A percentile compares a stretch with the other conserved stretches of the same genome.
Conservation (phyloP, 106 monocot species). For the Dendrobium officinale region DNA sequence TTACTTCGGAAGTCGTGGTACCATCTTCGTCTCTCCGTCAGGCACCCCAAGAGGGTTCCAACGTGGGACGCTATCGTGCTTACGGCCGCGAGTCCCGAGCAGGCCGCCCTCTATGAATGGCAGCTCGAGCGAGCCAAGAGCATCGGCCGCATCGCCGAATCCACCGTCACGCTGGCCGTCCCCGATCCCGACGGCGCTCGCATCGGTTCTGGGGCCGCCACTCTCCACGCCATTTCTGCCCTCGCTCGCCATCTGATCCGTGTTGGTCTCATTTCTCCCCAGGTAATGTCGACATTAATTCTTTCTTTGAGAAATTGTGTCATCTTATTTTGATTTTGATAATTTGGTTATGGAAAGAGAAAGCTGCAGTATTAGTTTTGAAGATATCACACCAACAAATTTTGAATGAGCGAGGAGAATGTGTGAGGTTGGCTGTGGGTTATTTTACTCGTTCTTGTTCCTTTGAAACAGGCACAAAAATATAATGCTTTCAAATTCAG, state of each 20-base stretch:
- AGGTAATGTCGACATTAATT: neutral
- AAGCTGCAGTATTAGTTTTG: too few species aligned
- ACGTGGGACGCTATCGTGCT: constrained; percentile 97
- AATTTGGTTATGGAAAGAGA: too few species aligned
- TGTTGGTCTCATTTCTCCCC: constrained; percentile 9
- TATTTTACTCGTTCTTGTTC: too few species aligned
- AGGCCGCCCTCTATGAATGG: constrained; percentile 86
- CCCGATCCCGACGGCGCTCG: constrained; percentile 89
- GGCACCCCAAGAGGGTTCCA: constrained; percentile 55
- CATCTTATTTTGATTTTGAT: too few species aligned
- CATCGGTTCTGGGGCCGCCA: constrained; percentile 97
- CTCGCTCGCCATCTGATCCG: constrained; percentile 48
- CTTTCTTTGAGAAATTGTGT: too few species aligned
- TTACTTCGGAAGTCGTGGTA: constrained; percentile 80
- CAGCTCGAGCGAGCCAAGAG: constrained; percentile 83
- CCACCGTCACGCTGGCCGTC: constrained; percentile 75
- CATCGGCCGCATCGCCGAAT: constrained; percentile 64
- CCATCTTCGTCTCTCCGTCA: constrained; percentile 82
- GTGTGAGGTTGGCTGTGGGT: too few species aligned
- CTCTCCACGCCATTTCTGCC: constrained; percentile 59
- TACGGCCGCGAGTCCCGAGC: constrained; percentile 93
- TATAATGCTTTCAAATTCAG: too few species aligned
- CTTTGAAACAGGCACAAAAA: too few species aligned
- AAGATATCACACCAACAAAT: neutral
- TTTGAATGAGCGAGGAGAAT: neutral